Percentiles rank a stretch among this genome's conserved stretches.
Conservation (phyloP, 441 rosid species). For the Pelargonium citronellum region DNA sequence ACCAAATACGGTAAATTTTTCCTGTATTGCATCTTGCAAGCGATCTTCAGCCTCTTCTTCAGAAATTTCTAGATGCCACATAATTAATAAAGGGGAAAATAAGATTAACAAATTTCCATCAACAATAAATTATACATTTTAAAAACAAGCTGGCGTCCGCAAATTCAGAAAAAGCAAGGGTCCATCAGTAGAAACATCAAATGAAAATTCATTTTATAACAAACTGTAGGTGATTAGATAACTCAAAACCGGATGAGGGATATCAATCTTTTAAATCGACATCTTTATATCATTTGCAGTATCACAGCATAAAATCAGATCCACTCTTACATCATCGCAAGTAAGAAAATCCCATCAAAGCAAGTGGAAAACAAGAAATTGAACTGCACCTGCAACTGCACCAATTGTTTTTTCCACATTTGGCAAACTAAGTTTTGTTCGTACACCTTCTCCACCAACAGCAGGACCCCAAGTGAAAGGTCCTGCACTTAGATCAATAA, state of each 20-base stretch:
- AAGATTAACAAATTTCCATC: slow-evolving; percentile 4
- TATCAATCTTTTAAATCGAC: slow-evolving; percentile 11
- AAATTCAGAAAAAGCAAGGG: not conserved
- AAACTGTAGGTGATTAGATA: slow-evolving; percentile 9
- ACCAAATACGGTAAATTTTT: slow-evolving; percentile 92
- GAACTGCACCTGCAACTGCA: slow-evolving; percentile 74
- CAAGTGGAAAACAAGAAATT: slow-evolving; percentile 13
- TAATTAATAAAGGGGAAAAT: slow-evolving; percentile 17
- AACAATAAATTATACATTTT: not conserved
- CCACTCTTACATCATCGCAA: not conserved
- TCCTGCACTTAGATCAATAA: slow-evolving; percentile 88
- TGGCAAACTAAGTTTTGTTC: slow-evolving; percentile 81
- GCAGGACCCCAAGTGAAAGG: slow-evolving; percentile 99
- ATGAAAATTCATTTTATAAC: not conserved
- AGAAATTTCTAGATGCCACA: slow-evolving; percentile 67
- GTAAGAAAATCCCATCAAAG: not conserved
- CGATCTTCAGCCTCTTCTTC: slow-evolving; percentile 98
- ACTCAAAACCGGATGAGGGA: not conserved
- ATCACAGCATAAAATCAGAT: slow-evolving; percentile 11
- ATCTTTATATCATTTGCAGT: not conserved
- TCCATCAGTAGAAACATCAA: not conserved
- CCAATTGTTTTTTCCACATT: slow-evolving; percentile 94
- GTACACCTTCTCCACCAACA: slow-evolving; percentile 99
- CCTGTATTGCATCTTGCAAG: slow-evolving; percentile 94
- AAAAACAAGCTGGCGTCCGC: not conserved